Percentiles rank a stretch among this genome's conserved stretches.
Evolutionary conservation across 2,329 filamentous ascomycete species (phyloP).

Genomic region (Xenoacremonium recifei): DNA sequence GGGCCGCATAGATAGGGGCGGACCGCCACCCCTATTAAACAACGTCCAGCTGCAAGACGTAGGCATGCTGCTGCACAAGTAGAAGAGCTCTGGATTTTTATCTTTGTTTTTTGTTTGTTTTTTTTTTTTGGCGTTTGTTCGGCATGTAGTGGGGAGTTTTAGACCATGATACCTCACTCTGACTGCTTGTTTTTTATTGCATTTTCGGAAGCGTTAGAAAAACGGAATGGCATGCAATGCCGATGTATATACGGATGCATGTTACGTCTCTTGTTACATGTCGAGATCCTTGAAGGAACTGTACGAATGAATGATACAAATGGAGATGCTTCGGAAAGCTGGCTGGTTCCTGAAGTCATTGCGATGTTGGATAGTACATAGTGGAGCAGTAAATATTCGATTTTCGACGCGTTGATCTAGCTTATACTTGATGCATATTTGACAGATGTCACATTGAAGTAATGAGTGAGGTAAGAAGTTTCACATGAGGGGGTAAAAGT

Average conservation of each 20-base stretch:
- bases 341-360: too few species aligned
- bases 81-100: slow-evolving; percentile 9
- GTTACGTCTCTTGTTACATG: background rate
- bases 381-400: too few species aligned
- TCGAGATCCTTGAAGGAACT: slow-evolving; percentile 4
- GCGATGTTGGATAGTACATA: too few species aligned
- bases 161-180: slow-evolving; percentile 29
- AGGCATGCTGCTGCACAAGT: slow-evolving; percentile 27
- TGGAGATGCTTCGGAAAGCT: too few species aligned
- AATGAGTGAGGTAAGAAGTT: too few species aligned
- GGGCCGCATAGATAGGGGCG: slow-evolving; percentile 29
- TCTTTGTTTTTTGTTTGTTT: slow-evolving; percentile 10
- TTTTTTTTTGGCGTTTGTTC: slow-evolving; percentile 22
- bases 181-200: too few species aligned
- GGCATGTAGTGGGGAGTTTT: slow-evolving; percentile 18
- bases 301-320: slow-evolving; percentile 18
- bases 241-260: background rate
- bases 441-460: too few species aligned
- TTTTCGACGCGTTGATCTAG: too few species aligned
- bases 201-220: slow-evolving; percentile 13
- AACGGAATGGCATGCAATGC: background rate
- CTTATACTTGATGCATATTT: too few species aligned
- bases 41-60: slow-evolving; percentile 33
- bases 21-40: slow-evolving; percentile 25
- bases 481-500: too few species aligned